A percentile compares a stretch with the other conserved stretches of the same genome.
These are phyloP conservation scores for Acacia confusa DNA, from an alignment of 306 rosid species.

Conservation along the genomic window DNA sequence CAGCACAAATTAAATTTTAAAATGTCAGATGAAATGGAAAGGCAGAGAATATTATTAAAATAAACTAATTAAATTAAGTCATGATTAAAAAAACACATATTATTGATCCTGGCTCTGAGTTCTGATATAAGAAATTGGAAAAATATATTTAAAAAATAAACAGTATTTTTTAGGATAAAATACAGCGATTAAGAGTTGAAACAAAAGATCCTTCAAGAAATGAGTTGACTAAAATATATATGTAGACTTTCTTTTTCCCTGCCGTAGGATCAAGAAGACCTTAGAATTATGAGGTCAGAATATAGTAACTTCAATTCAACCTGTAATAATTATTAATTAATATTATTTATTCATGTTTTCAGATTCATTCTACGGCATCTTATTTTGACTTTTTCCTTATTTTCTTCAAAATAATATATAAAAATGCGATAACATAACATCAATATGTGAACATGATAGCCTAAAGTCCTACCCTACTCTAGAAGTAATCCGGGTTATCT, in stretches of 20 bases:
- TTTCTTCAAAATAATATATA: neutral
- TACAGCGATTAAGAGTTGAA: neutral
- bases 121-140: neutral
- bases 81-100: neutral
- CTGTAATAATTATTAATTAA: neutral
- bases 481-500: neutral
- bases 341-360: neutral
- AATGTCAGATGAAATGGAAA: neutral
- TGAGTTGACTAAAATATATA: neutral
- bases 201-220: neutral
- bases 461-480: too few relatives aligned
- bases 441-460: neutral
- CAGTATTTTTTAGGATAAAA: neutral
- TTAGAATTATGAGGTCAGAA: neutral
- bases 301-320: neutral
- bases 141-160: neutral
- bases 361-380: neutral
- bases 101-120: neutral
- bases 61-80: neutral
- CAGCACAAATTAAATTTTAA: neutral
- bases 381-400: neutral
- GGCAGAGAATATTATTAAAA: neutral
- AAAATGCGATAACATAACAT: neutral
- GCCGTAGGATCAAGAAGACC: neutral
- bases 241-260: neutral